Conservation (phyloP, 2,329 filamentous ascomycete genomes). For the Colletotrichum tropicale region DNA sequence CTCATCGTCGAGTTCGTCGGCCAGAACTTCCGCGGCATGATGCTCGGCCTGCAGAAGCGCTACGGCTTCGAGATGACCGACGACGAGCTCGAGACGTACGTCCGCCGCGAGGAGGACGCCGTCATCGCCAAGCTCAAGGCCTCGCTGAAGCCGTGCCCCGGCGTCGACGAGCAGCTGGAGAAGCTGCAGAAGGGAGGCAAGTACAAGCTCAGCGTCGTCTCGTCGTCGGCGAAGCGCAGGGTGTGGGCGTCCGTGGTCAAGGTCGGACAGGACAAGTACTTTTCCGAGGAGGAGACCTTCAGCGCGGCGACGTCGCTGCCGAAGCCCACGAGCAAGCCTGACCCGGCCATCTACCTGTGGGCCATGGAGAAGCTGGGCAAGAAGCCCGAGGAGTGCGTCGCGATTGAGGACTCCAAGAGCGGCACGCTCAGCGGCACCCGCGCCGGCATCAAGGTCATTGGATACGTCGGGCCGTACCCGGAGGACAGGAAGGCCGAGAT, state of each 20-base stretch:
- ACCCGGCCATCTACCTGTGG: conserved; percentile 85
- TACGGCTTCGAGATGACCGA: conserved; percentile 73
- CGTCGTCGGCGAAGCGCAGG: conserved; percentile 77
- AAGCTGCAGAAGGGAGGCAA: conserved; percentile 63
- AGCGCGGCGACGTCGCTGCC: conserved; percentile 80
- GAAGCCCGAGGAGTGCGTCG: conserved; percentile 73
- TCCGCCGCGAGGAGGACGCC: conserved; percentile 78
- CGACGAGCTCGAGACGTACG: conserved; percentile 76
- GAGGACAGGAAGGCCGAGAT: conserved; percentile 67
- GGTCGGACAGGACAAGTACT: conserved; percentile 81
- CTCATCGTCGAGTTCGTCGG: conserved; percentile 90
- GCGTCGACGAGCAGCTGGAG: conserved; percentile 71
- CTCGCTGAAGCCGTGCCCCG: conserved; percentile 70
- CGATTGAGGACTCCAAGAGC: conserved; percentile 88
- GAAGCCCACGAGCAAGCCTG: conserved; percentile 86
- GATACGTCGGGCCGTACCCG: conserved; percentile 82
- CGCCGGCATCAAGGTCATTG: conserved; percentile 81
- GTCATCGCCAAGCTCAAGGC: conserved; percentile 81
- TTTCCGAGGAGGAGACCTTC: conserved; percentile 76
- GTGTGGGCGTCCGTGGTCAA: conserved; percentile 80
- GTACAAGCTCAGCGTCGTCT: conserved; percentile 81
- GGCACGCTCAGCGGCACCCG: conserved; percentile 76
- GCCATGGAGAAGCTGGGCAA: conserved; percentile 77
- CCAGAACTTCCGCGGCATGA: conserved; percentile 94
- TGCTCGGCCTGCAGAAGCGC: conserved; percentile 75